Evolutionary conservation across 208 protist genomes (phyloP), one percentile per base, ranked within the genome.

Genomic region (Acanthamoeba sp.): DNA sequence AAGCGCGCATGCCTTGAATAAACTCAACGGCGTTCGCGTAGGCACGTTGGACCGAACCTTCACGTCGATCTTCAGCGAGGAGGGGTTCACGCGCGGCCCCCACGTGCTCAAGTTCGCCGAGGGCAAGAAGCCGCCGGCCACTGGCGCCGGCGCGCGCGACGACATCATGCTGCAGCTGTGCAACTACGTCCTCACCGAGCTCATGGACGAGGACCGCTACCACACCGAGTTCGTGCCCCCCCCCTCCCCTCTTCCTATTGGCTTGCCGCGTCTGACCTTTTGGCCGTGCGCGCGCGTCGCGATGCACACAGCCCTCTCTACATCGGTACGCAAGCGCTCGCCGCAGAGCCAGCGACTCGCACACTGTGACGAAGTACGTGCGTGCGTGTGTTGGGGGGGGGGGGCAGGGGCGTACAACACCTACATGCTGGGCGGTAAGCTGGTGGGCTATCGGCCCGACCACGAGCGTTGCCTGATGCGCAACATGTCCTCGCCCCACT

Each of bases 401-500:
- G 0, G 2, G 1, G 36, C 32, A 32, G 82, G 69, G 6, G 89
- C 89, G 29, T 84, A 84, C 69, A 71, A 57, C 48, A 82, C 89
- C 32, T 93, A 80, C 48, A 22, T 12, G 48, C n/a, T 34, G 7
- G 62, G 69, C 24, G 89, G 89, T 40, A 16, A 5, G 27, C 89
- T 84, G 12, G 89, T 80, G n/a, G 89, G 89, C 42, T 93, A 84
- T 18, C 57, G 89, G 7, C 89, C 89, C 0, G 69, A 80, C 89
- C 42, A 93, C 50, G 89, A 93, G 32, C 42, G 45, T 5, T 93
- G 89, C 89, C 89, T 93, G 20, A 93, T 93, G 89, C 62, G 89
- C 29, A 93, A 93, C 89, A 93, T 93, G 89, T 69, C 48, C 38
- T 93, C 89, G 89, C 40, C 62, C 45, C 27, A 76, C 62, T 93